Percentiles rank a stretch among this genome's conserved stretches.
These are phyloP conservation scores for Claviceps quebecensis DNA, from an alignment of 2,329 filamentous ascomycete species.

Conservation along the genomic window DNA sequence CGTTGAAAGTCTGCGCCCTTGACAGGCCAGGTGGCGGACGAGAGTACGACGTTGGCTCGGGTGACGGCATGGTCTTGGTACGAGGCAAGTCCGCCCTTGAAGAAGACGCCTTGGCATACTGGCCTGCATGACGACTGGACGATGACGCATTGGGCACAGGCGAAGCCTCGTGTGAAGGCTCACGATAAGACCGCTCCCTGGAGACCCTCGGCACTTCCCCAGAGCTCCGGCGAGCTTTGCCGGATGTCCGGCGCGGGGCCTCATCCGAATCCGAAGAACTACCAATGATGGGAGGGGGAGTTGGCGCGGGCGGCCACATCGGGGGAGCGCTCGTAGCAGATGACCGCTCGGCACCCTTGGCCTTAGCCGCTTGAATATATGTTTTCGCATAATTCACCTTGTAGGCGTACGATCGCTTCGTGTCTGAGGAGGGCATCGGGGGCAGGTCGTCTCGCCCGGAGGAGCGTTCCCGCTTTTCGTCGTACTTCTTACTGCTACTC, in stretches of 20 bases:
- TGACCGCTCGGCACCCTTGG: slow-evolving; percentile 10
- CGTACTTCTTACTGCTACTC: slow-evolving; percentile 23
- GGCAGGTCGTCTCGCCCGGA: slow-evolving; percentile 18
- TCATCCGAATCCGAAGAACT: slow-evolving; percentile 17
- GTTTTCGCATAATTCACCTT: slow-evolving; percentile 12
- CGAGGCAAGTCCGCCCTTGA: slow-evolving; percentile 18
- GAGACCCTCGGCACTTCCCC: slow-evolving; percentile 12
- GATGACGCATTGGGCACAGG: slow-evolving; percentile 17
- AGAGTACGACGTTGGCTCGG: slow-evolving; percentile 12
- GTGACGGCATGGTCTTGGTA: slow-evolving; percentile 21
- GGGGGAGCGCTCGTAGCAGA: slow-evolving; percentile 10
- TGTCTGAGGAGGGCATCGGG: slow-evolving; percentile 11
- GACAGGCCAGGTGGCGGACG: slow-evolving; percentile 16
- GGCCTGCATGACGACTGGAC: slow-evolving; percentile 14
- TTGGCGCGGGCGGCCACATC: slow-evolving; percentile 20
- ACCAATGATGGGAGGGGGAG: slow-evolving; percentile 18
- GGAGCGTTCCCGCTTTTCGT: slow-evolving; percentile 23
- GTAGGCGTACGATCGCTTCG: slow-evolving; percentile 11
- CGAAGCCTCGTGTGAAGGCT: slow-evolving; percentile 18
- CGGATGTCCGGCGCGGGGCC: slow-evolving; percentile 19
- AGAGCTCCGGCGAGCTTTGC: slow-evolving; percentile 20
- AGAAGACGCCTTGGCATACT: slow-evolving; percentile 14
- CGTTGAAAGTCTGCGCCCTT: slow-evolving; percentile 21
- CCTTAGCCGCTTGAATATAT: slow-evolving; percentile 20
- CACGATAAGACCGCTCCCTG: slow-evolving; percentile 18